A percentile compares a stretch with the other conserved stretches of the same genome.
phyloP scores from a whole-genome alignment of 352 stramenopile genomes.

The Aphanomyces cochlioides region DNA sequence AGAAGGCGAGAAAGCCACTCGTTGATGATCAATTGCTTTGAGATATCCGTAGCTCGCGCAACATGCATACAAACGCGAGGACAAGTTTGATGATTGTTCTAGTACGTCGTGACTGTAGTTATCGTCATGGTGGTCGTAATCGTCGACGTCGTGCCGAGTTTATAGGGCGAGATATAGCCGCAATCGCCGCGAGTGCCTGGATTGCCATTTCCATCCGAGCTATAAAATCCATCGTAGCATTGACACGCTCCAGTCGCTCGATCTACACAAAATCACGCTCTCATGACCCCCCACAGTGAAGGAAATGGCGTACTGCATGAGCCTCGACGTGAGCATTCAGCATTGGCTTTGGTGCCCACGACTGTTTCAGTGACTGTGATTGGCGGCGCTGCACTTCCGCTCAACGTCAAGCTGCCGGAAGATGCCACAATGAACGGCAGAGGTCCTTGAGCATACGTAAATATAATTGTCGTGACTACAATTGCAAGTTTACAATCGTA shows the following conservation, averaged over 20 bases:
- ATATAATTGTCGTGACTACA: slow-evolving; percentile 52
- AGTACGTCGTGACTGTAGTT: too few species aligned
- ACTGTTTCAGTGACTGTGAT: slow-evolving; percentile 40
- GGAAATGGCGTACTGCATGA: slow-evolving; percentile 54
- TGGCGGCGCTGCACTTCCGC: slow-evolving; percentile 25
- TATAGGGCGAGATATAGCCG: slow-evolving; percentile 72
- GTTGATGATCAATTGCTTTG: too few species aligned
- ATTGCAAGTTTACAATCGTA: slow-evolving; percentile 40
- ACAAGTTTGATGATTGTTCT: too few species aligned
- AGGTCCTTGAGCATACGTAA: slow-evolving; percentile 65
- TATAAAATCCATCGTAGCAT: slow-evolving; percentile 75
- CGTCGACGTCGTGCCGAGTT: too few species aligned
- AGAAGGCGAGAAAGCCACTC: too few species aligned
- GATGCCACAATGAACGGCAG: slow-evolving; percentile 44
- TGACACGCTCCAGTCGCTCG: slow-evolving; percentile 54
- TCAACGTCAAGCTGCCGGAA: slow-evolving; percentile 45
- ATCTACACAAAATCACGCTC: slow-evolving; percentile 39
- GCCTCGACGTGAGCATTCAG: slow-evolving; percentile 66
- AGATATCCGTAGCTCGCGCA: too few species aligned
- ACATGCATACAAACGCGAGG: too few species aligned
- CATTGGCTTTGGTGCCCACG: slow-evolving; percentile 71
- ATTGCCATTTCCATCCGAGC: slow-evolving; percentile 66
- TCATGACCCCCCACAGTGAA: neutral
- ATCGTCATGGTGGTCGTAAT: too few species aligned
- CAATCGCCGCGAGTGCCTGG: slow-evolving; percentile 87